These are phyloP conservation scores for Lenzites betulinus DNA, from an alignment of 768 basidiomycete genomes.

Conservation along the genomic window DNA sequence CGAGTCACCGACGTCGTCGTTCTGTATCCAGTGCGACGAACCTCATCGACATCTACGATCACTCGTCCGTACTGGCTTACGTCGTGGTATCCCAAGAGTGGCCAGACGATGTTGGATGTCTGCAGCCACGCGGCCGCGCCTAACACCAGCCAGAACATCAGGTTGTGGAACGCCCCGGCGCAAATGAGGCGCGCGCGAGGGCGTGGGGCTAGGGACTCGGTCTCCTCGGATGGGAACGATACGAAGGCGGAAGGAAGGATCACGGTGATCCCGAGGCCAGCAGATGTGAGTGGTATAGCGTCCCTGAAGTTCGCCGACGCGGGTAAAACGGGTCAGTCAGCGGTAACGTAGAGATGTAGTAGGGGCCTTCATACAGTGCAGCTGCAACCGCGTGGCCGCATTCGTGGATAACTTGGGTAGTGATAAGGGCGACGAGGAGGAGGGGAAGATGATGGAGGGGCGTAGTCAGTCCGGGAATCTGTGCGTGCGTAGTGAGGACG, in stretches of 20 bases:
- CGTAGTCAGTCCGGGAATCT: constrained; percentile 85
- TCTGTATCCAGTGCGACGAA: constrained; percentile 36
- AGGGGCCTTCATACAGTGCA: constrained; percentile 73
- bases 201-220: constrained; percentile 23
- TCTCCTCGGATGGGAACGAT: constrained; percentile 48
- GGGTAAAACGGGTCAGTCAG: too few species aligned
- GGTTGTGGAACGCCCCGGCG: constrained; percentile 80
- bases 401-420: constrained; percentile 34
- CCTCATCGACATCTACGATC: constrained; percentile 55
- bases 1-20: not conserved
- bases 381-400: constrained; percentile 77
- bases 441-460: constrained; percentile 72
- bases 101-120: constrained; percentile 17
- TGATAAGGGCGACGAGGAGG: constrained; percentile 24
- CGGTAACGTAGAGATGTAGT: too few species aligned
- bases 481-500: not conserved
- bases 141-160: constrained; percentile 57
- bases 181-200: constrained; percentile 64
- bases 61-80: constrained; percentile 52
- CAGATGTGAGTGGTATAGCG: constrained; percentile 57
- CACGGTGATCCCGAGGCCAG: constrained; percentile 62
- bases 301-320: constrained; percentile 47
- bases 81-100: constrained; percentile 52
- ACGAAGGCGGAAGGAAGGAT: constrained; percentile 80
- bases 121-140: constrained; percentile 36